Evolutionary conservation across 192 early-diverging fungal genomes (phyloP).

Genomic region (Backusella westeae): DNA sequence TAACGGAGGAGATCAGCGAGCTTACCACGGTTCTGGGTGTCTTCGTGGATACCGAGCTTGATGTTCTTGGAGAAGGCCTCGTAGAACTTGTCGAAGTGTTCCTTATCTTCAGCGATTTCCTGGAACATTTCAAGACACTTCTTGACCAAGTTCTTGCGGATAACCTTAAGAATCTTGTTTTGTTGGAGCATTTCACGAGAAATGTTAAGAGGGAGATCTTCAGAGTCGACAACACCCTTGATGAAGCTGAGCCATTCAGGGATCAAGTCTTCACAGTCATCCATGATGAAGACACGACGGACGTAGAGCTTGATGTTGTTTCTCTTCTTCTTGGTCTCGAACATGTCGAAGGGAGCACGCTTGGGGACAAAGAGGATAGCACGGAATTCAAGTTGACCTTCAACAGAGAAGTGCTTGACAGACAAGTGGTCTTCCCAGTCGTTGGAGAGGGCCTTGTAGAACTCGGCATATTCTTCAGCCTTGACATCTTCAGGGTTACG

Average conservation of each 20-base stretch:
- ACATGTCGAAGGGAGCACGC: constrained; percentile 98
- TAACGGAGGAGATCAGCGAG: constrained; percentile 96
- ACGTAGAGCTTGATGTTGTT: constrained; percentile 99
- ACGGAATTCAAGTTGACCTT: constrained; percentile 99
- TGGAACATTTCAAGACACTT: constrained; percentile 99
- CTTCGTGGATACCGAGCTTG: constrained; percentile 99
- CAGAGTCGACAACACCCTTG: constrained; percentile 99
- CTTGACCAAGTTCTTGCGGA: constrained; percentile 99
- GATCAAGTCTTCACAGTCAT: constrained; percentile 99
- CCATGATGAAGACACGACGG: constrained; percentile 99
- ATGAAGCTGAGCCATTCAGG: constrained; percentile 99
- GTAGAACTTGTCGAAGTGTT: constrained; percentile 99
- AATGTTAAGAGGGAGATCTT: constrained; percentile 99
- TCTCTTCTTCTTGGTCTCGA: constrained; percentile 99
- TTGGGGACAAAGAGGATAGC: constrained; percentile 96
- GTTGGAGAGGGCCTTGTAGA: constrained; percentile 99
- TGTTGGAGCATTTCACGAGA: constrained; percentile 99
- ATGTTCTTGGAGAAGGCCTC: constrained; percentile 99
- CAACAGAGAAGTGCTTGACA: constrained; percentile 99
- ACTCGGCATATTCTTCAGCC: constrained; percentile 94
- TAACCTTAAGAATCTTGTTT: constrained; percentile 99
- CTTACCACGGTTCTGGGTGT: constrained; percentile 95
- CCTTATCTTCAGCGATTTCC: constrained; percentile 98
- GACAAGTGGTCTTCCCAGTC: constrained; percentile 99
- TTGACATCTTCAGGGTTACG: constrained; percentile 97